A percentile compares a stretch with the other conserved stretches of the same genome.
Conservation (phyloP, 257 asterid genomes). For the Nicotiana attenuata region DNA sequence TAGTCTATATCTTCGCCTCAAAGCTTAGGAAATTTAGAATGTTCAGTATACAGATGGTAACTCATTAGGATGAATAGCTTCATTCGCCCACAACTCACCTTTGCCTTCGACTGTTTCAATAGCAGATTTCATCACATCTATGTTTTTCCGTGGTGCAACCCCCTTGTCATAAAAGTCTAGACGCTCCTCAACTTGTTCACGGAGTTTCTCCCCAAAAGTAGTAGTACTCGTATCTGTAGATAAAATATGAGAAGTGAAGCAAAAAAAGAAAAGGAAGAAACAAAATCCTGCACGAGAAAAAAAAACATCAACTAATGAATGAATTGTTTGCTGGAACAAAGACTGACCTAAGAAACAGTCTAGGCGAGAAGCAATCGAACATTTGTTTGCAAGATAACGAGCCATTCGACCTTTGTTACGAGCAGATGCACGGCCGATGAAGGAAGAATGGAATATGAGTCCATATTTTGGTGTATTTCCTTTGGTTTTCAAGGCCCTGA, state of each 20-base stretch:
- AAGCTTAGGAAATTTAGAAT: background rate
- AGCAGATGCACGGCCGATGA: constrained; percentile 98
- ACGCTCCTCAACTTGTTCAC: constrained; percentile 97
- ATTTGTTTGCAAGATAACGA: constrained; percentile 95
- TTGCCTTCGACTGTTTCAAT: constrained; percentile 41
- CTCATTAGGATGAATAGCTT: background rate
- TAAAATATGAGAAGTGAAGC: background rate
- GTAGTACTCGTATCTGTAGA: constrained; percentile 64
- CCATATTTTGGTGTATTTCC: constrained; percentile 99
- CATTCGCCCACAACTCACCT: constrained; percentile 38
- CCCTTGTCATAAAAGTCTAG: constrained; percentile 95
- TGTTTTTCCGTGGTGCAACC: constrained; percentile 91
- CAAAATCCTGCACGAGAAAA: background rate
- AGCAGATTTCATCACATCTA: constrained; percentile 85
- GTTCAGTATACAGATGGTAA: background rate
- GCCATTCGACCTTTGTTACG: constrained; percentile 94
- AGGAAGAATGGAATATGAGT: constrained; percentile 93
- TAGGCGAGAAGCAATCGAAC: constrained; percentile 96
- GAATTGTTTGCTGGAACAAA: background rate
- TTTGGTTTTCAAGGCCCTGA: constrained; percentile 84
- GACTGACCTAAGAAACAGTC: constrained; percentile 82
- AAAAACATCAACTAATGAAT: background rate
- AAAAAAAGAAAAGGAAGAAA: background rate
- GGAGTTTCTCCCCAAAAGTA: constrained; percentile 86
- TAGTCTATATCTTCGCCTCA: background rate